Evolutionary conservation across 805 yeast species (phyloP), one percentile per base, ranked within the genome.

Genomic region (Clavispora asparagi): DNA sequence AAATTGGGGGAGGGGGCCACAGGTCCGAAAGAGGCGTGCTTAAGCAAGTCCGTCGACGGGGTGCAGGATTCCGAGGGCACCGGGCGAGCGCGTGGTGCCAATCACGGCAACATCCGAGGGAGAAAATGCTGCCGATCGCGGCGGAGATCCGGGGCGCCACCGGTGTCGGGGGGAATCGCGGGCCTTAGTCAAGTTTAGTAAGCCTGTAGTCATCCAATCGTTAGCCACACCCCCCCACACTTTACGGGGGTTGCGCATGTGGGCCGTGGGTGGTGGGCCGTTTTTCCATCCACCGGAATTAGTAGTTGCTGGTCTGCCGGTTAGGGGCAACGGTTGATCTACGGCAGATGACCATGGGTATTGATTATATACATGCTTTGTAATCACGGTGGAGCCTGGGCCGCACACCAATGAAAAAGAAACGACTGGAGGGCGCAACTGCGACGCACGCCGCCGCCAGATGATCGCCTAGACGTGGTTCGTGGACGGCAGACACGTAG

Each of bases 1-100:
- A 42, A 27, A 38, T 10, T 23, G 26, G 37, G 16, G 41, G 45
- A 31, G 39, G 46, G 39, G 41, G 19, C 32, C 38, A 42, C 16
- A 9, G 38, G 42, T 17, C 39, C 39, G 32, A 16, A 33, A 14
- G 37, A 19, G 40, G 23, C 27, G 28, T 33, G 30, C 17, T 11
- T 14, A 13, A 16, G 14, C 27, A 32, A 32, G 35, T 14, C 19
- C 35, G 35, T 4, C n/a, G 19, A n/a, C 19, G 2, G 35, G 14
- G 25, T 16, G 13, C 25, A 17, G 19, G 9, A 9, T 5, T 5
- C 37, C 25, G 37, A 17, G 37, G 37, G 25, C 23, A 16, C 9
- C 8, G 8, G n/a, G 17, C 9, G 23, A 5, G 23, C 14, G 32
- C 32, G 7, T 8, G 11, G 14, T n/a, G 14, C 32, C 32, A 7